phyloP scores from a whole-genome alignment of 225 moss, liverwort and hornwort species.

The Pseudoscleropodium purum region DNA sequence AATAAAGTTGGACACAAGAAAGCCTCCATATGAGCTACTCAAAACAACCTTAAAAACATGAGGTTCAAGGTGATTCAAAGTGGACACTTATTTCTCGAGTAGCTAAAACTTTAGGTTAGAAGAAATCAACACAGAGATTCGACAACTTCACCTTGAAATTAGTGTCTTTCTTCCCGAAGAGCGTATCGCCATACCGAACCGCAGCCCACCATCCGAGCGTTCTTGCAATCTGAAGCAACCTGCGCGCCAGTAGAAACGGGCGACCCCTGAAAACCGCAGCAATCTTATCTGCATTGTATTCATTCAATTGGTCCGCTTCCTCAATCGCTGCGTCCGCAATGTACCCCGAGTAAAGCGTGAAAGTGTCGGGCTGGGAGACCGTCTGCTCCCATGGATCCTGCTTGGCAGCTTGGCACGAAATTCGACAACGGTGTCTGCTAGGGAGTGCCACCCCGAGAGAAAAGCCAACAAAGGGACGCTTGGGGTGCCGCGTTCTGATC shows the following conservation, averaged over 20 bases:
- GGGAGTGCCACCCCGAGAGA: not conserved
- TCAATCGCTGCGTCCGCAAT: constrained; percentile 67
- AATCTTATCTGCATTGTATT: constrained; percentile 72
- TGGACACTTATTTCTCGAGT: not conserved
- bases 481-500: not conserved
- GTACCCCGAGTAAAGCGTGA: constrained; percentile 84
- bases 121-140: not conserved
- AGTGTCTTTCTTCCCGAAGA: constrained; percentile 51
- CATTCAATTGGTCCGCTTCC: constrained; percentile 57
- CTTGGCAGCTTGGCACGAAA: constrained; percentile 9
- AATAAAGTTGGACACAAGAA: not conserved
- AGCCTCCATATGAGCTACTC: not conserved
- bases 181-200: constrained; percentile 49
- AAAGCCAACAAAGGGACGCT: not conserved
- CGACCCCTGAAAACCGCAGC: constrained; percentile 55
- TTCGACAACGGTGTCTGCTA: not conserved
- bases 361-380: constrained; percentile 53
- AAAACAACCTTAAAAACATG: not conserved
- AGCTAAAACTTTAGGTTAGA: not conserved
- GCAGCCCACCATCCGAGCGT: constrained; percentile 89
- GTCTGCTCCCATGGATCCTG: constrained; percentile 29
- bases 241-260: constrained; percentile 61
- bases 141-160: constrained; percentile 59
- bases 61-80: not conserved
- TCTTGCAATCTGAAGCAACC: constrained; percentile 68